Percentiles rank a stretch among this genome's conserved stretches.
These are phyloP conservation scores for Pyrenochaeta sp. DNA, from an alignment of 2,329 filamentous ascomycete genomes.

Conservation along the genomic window DNA sequence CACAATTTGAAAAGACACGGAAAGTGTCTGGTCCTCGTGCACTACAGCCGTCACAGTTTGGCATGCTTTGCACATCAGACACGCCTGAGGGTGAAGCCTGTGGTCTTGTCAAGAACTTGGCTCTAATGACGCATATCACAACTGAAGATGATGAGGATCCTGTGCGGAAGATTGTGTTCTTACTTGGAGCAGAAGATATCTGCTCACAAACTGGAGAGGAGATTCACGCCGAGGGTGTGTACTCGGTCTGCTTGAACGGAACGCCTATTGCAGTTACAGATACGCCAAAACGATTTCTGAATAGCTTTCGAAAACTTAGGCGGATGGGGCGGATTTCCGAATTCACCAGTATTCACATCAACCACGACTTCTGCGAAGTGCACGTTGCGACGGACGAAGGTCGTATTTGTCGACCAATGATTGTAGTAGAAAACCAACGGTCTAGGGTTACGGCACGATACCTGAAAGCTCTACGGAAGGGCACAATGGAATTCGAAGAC, in stretches of 20 bases:
- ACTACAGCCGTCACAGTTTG: constrained; percentile 95
- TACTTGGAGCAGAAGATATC: constrained; percentile 84
- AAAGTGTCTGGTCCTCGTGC: constrained; percentile 97
- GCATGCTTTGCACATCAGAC: constrained; percentile 96
- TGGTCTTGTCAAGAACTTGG: constrained; percentile 96
- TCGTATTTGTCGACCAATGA: constrained; percentile 92
- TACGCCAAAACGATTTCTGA: constrained; percentile 85
- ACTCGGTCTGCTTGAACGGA: constrained; percentile 94
- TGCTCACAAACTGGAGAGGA: constrained; percentile 83
- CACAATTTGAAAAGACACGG: constrained; percentile 97
- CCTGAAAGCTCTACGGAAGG: constrained; percentile 81
- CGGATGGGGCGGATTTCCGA: constrained; percentile 92
- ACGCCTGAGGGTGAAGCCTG: constrained; percentile 98
- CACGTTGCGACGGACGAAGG: constrained; percentile 98
- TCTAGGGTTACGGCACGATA: constrained; percentile 82
- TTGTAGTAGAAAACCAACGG: constrained; percentile 88
- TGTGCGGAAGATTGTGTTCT: constrained; percentile 84
- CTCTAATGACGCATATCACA: constrained; percentile 98
- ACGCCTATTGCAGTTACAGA: constrained; percentile 89
- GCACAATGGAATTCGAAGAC: constrained; percentile 90
- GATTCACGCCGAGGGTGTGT: constrained; percentile 83
- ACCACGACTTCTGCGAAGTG: constrained; percentile 88
- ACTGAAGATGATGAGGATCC: constrained; percentile 94
- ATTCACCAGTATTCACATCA: constrained; percentile 96
- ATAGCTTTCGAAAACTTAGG: constrained; percentile 84